Conservation (phyloP, 768 basidiomycete genomes). For the Austroboletus eburneus region DNA sequence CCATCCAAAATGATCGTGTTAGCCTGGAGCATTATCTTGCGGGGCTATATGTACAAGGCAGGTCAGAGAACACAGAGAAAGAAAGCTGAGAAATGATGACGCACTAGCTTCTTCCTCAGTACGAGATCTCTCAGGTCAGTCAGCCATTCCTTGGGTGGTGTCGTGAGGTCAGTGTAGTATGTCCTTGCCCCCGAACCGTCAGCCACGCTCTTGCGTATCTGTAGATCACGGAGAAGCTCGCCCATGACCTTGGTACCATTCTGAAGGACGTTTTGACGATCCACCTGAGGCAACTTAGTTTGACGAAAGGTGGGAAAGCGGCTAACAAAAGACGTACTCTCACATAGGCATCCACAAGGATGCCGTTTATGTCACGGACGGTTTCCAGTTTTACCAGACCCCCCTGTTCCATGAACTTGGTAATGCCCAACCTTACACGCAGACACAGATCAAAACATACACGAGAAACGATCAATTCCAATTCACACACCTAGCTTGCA, state of each 20-base stretch:
- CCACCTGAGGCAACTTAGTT: constrained; percentile 44
- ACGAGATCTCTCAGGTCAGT: constrained; percentile 75
- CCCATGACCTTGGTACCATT: constrained; percentile 66
- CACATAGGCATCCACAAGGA: constrained; percentile 65
- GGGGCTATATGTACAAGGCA: constrained; percentile 46
- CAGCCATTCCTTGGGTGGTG: constrained; percentile 67
- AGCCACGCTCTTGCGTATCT: constrained; percentile 82
- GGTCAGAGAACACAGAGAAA: neutral
- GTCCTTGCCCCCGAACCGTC: constrained; percentile 75
- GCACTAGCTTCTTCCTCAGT: constrained; percentile 70
- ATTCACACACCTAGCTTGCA: constrained; percentile 72
- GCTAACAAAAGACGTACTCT: constrained; percentile 42
- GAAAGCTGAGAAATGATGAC: constrained; percentile 21
- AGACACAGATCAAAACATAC: neutral
- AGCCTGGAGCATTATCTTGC: constrained; percentile 83
- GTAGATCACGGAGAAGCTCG: constrained; percentile 72
- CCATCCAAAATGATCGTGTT: constrained; percentile 66
- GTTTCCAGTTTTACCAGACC: constrained; percentile 71
- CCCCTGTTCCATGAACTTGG: constrained; percentile 67
- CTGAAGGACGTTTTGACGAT: constrained; percentile 62
- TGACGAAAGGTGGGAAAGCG: neutral
- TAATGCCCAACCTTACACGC: constrained; percentile 65
- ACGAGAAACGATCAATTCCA: neutral
- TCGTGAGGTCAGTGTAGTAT: constrained; percentile 78
- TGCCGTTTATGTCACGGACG: constrained; percentile 52